These are phyloP conservation scores for Litchi chinensis DNA, from an alignment of 345 rosid species.

Conservation along the genomic window DNA sequence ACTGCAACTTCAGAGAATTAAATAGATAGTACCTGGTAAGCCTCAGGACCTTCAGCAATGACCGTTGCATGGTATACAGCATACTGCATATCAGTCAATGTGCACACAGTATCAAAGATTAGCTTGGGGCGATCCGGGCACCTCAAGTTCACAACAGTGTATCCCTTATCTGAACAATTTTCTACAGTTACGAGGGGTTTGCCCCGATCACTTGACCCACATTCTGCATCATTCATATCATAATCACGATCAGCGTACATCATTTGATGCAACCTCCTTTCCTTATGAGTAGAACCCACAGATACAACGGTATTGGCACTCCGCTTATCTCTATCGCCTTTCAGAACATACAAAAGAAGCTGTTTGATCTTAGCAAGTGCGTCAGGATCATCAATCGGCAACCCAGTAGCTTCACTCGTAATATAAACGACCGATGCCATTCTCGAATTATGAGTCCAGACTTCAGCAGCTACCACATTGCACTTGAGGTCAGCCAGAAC, in stretches of 20 bases:
- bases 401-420: conserved; percentile 55
- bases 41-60: conserved; percentile 77
- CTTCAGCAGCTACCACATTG: conserved; percentile 76
- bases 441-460: conserved; percentile 88
- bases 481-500: conserved; percentile 74
- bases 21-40: conserved; percentile 57
- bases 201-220: conserved; percentile 40
- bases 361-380: conserved; percentile 60
- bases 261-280: conserved; percentile 80
- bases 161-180: conserved; percentile 62
- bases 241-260: conserved; percentile 88
- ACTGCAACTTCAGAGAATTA: neutral
- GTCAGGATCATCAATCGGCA: conserved; percentile 53
- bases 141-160: conserved; percentile 70
- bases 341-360: conserved; percentile 68
- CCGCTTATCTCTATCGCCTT: conserved; percentile 61
- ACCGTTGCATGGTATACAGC: conserved; percentile 74
- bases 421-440: conserved; percentile 82
- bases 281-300: conserved; percentile 68
- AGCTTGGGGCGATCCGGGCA: conserved; percentile 77
- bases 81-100: conserved; percentile 82
- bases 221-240: conserved; percentile 39
- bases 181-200: conserved; percentile 65
- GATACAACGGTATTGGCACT: conserved; percentile 73
- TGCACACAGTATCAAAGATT: conserved; percentile 76